These are phyloP conservation scores for Solanum infundibuliforme DNA, from an alignment of 257 asterid genomes.

Conservation along the genomic window DNA sequence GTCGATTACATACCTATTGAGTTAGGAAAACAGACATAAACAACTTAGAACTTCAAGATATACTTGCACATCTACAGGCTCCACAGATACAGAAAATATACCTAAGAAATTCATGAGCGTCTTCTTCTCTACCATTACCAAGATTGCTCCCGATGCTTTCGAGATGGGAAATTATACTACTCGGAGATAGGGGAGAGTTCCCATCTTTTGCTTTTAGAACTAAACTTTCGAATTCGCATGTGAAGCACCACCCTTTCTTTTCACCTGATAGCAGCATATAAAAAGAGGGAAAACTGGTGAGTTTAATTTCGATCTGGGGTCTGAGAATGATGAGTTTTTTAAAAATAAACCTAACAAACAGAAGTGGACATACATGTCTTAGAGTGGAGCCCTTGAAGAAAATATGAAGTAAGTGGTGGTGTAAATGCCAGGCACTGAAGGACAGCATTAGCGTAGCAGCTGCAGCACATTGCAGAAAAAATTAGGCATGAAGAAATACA, in stretches of 20 bases:
- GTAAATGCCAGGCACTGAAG: conserved; percentile 78
- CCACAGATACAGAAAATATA: conserved; percentile 11
- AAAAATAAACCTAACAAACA: neutral
- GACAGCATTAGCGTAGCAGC: conserved; percentile 86
- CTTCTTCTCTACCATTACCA: conserved; percentile 75
- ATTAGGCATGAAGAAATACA: neutral
- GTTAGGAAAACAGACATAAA: neutral
- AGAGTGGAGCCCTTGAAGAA: conserved; percentile 69
- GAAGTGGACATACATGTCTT: conserved; percentile 41
- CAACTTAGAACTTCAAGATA: neutral
- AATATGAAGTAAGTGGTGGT: conserved; percentile 81
- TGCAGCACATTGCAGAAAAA: conserved; percentile 23
- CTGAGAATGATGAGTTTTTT: neutral
- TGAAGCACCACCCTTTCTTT: conserved; percentile 65
- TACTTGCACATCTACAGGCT: neutral
- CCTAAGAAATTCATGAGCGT: conserved; percentile 91
- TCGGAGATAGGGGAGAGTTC: conserved; percentile 50
- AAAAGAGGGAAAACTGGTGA: neutral
- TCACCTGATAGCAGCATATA: conserved; percentile 30
- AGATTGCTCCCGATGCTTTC: conserved; percentile 55
- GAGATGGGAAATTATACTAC: conserved; percentile 45
- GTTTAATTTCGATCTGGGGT: neutral
- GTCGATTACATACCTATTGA: conserved; percentile 53
- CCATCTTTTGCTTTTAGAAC: conserved; percentile 45
- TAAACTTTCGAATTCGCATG: conserved; percentile 59